Conservation (phyloP, 1,139 yeast genomes). For the Kodamaea plutei region DNA sequence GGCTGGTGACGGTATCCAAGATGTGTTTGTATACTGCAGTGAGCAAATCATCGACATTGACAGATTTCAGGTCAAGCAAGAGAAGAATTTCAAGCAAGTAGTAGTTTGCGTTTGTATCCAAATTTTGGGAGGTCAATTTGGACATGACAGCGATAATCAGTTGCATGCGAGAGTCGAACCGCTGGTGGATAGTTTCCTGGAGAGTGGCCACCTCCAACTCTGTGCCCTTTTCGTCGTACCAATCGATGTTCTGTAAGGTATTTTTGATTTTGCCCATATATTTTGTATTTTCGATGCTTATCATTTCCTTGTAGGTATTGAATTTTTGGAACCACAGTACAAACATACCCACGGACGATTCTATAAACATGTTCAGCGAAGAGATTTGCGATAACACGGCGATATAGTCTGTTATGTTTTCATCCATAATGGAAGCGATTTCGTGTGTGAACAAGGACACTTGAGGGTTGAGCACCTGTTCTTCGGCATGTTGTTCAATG, state of each 20-base stretch:
- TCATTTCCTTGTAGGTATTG: conserved; percentile 8
- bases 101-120: conserved; percentile 10
- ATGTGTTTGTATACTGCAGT: conserved; percentile 9
- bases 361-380: conserved; percentile 1
- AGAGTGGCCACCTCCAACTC: conserved; percentile 12
- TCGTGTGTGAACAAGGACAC: conserved; percentile 17
- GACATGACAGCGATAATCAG: conserved; percentile 2
- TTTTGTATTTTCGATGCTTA: conserved; percentile 7
- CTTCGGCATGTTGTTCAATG: neutral
- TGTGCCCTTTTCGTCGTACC: conserved; percentile 12
- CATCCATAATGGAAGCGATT: conserved; percentile 24
- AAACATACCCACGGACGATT: conserved; percentile 2
- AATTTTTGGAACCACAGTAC: conserved; percentile 2
- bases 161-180: conserved; percentile 14
- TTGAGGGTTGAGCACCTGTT: neutral
- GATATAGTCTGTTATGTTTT: conserved; percentile 23
- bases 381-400: conserved; percentile 6
- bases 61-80: conserved; percentile 9
- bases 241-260: conserved; percentile 7
- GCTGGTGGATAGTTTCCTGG: conserved; percentile 6
- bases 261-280: conserved; percentile 8
- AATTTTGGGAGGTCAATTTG: conserved; percentile 1
- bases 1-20: no score
- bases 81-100: conserved; percentile 12
- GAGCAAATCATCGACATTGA: conserved; percentile 3